A percentile compares a stretch with the other conserved stretches of the same genome.
phyloP scores from a whole-genome alignment of 177 flowering plant genomes.

The Tripterygium wilfordii region DNA sequence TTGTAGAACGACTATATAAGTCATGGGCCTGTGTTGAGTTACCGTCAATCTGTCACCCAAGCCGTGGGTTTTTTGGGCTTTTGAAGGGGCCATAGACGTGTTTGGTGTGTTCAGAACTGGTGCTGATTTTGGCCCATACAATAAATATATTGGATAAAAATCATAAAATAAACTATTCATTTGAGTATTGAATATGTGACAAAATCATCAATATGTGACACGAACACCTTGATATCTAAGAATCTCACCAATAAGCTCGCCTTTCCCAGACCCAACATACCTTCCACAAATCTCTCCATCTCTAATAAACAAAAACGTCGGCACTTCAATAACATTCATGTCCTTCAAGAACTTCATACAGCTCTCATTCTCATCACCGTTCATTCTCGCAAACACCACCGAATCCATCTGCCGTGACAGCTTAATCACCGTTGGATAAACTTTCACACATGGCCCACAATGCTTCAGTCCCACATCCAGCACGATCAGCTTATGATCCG shows the following conservation, averaged over 20 bases:
- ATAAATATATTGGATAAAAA: no score
- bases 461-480: constrained; percentile 92
- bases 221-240: constrained; percentile 93
- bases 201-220: constrained; percentile 44
- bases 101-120: no score
- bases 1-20: no score
- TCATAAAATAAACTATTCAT: no score
- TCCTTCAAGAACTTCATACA: constrained; percentile 83
- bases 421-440: constrained; percentile 87
- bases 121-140: no score
- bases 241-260: constrained; percentile 92
- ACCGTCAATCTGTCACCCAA: no score
- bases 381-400: constrained; percentile 89
- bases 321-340: constrained; percentile 89
- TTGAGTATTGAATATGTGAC: no score
- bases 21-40: no score
- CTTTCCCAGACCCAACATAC: constrained; percentile 94
- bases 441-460: constrained; percentile 96
- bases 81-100: no score
- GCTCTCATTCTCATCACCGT: constrained; percentile 98
- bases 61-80: no score
- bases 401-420: constrained; percentile 75
- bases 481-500: constrained; percentile 60
- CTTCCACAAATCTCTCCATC: constrained; percentile 80
- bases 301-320: constrained; percentile 86